Conservation (phyloP, 2,329 filamentous ascomycete species). For the Verruconis gallopava region DNA sequence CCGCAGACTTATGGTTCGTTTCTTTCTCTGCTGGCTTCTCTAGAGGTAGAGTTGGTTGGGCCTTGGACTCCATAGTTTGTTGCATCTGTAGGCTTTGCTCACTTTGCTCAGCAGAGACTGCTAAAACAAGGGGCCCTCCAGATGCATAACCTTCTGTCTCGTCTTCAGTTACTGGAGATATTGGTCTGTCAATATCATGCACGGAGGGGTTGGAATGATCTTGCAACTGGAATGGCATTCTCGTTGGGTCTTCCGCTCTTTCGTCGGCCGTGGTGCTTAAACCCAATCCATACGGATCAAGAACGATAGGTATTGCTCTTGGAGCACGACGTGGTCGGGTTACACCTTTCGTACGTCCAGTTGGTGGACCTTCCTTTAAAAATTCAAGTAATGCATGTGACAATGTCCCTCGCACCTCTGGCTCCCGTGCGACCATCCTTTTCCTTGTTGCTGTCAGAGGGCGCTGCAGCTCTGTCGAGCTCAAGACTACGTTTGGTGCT, state of each 20-base stretch:
- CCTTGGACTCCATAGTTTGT: too few relatives aligned
- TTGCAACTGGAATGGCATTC: too few relatives aligned
- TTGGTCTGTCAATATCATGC: background rate
- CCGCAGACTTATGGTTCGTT: background rate
- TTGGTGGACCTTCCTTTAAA: slow-evolving; percentile 1
- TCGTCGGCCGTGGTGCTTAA: background rate
- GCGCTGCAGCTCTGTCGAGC: background rate
- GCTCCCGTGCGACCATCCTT: slow-evolving; percentile 4
- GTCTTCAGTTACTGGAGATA: background rate
- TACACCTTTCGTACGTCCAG: background rate
- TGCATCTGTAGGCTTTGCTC: too few relatives aligned
- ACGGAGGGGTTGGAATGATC: too few relatives aligned
- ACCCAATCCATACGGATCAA: background rate
- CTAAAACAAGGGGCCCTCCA: too few relatives aligned
- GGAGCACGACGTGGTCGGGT: background rate
- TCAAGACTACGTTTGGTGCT: background rate
- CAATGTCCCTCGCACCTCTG: slow-evolving; percentile 5
- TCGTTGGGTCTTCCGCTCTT: too few relatives aligned
- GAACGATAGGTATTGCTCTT: background rate
- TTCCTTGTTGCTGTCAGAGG: background rate
- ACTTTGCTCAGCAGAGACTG: too few relatives aligned
- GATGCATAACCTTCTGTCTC: too few relatives aligned
- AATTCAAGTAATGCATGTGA: slow-evolving; percentile 3
- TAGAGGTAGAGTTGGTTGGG: background rate
- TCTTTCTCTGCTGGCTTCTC: background rate